These are phyloP conservation scores for Trichopus zeylanicus DNA, from an alignment of 116 monocot species.

Conservation along the genomic window DNA sequence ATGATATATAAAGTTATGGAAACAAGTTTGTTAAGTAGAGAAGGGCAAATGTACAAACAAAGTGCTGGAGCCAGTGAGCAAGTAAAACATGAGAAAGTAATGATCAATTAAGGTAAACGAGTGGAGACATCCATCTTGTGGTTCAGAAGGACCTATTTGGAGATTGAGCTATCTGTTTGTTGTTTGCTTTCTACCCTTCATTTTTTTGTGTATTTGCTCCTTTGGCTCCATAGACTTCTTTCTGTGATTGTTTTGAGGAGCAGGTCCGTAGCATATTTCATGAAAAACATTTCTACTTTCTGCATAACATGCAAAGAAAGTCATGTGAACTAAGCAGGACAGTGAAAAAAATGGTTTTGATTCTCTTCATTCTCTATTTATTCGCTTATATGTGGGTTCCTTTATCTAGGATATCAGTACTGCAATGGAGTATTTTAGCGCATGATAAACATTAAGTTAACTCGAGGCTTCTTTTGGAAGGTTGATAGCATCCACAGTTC, in stretches of 20 bases:
- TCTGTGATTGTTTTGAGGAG: not conserved
- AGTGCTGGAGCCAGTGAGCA: no score
- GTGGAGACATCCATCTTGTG: no score
- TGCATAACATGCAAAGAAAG: no score
- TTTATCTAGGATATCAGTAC: not conserved
- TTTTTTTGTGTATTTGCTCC: not conserved
- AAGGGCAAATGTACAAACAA: no score
- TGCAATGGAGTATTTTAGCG: not conserved
- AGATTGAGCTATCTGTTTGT: no score
- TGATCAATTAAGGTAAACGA: no score
- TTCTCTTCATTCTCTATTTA: no score
- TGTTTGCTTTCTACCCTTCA: not conserved
- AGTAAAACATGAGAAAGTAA: no score
- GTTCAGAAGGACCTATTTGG: no score
- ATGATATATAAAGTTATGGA: not conserved
- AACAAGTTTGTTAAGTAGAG: no score
- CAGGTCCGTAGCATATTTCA: not conserved
- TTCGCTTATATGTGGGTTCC: not conserved
- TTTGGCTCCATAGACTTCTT: not conserved
- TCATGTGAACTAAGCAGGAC: no score
- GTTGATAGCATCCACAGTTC: conserved; percentile 85
- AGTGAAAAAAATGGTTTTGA: no score
- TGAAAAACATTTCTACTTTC: not conserved
- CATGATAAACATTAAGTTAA: not conserved
- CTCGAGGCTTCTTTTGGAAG: conserved; percentile 19